These are phyloP conservation scores for Aspergillus fijiensis DNA, from an alignment of 2,329 filamentous ascomycete species.

Conservation along the genomic window DNA sequence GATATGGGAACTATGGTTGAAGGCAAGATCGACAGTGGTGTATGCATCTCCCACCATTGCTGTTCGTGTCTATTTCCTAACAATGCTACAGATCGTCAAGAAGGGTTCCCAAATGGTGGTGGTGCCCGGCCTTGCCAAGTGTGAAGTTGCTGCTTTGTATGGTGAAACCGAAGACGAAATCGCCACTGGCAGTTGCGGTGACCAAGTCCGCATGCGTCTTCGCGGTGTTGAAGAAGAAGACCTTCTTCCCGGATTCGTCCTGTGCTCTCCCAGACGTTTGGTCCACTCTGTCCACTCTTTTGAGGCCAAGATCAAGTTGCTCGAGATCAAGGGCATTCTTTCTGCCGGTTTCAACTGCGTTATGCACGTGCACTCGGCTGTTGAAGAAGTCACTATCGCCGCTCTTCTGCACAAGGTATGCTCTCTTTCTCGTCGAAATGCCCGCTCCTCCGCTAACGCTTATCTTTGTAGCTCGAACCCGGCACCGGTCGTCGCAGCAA, in stretches of 20 bases:
- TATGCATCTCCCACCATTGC: too few relatives aligned
- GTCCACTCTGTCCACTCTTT: slow-evolving; percentile 88
- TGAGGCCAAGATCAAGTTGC: slow-evolving; percentile 92
- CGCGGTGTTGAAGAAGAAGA: slow-evolving; percentile 98
- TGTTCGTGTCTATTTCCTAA: too few relatives aligned
- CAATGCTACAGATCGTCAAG: slow-evolving; percentile 63
- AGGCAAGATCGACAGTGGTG: slow-evolving; percentile 89
- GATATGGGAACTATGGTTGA: slow-evolving; percentile 98
- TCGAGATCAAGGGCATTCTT: slow-evolving; percentile 92
- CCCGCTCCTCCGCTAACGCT: too few relatives aligned
- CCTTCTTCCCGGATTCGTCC: slow-evolving; percentile 88
- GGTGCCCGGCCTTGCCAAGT: slow-evolving; percentile 89
- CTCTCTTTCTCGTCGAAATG: too few relatives aligned
- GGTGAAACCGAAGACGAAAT: slow-evolving; percentile 97
- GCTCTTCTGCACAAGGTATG: slow-evolving; percentile 76
- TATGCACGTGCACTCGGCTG: slow-evolving; percentile 92
- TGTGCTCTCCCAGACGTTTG: slow-evolving; percentile 89
- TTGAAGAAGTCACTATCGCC: slow-evolving; percentile 93
- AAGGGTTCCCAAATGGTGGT: slow-evolving; percentile 83
- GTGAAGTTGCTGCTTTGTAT: slow-evolving; percentile 82
- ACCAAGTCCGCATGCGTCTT: slow-evolving; percentile 88
- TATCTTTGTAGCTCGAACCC: slow-evolving; percentile 65
- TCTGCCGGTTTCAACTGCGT: slow-evolving; percentile 97
- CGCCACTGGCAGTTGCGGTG: slow-evolving; percentile 76
- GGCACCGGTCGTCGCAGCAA: slow-evolving; percentile 83